Base-by-base conservation (phyloP, 2,329 filamentous ascomycete species). In the Emergomyces orientalis region DNA sequence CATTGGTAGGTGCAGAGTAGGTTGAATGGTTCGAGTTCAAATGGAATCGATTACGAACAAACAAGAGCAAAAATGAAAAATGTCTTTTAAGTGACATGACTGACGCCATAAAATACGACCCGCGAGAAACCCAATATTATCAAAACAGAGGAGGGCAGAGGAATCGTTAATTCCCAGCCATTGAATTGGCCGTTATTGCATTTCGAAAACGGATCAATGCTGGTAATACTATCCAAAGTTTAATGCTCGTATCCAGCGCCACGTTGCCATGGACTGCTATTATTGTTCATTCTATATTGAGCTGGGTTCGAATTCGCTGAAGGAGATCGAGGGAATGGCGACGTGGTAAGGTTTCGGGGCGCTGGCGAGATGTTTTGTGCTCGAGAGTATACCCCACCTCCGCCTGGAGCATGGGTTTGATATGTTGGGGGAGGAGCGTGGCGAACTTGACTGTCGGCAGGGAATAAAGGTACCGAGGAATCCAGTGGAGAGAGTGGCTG, bases 221-320 rank as follows among this genome's bases (percentile, higher is more conserved):
- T 47, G 9, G 30, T 1, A 27, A n/a, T 32, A 19, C 2, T 8
- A 6, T 14, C 25, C n/a, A 32, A 51, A 34, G 34, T 41, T 75
- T 76, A 82, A 72, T 83, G 81, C 64, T 87, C 84, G 69, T 87
- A 87, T 54, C 85, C 85, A 39, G 85, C 85, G 52, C 85, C 85
- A 71, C 85, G 76, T 74, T 87, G 84, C 85, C 85, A 87, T 61
- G 84, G 84, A 74, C 83, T 86, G 45, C 81, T 73, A 70, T 79
- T 85, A 70, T 83, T 82, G 67, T 80, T 78, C 65, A 76, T 69
- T 65, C 81, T 74, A 69, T 76, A 79, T 57, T 72, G 66, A 41
- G 69, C 63, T 27, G 66, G 66, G 59, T 69, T 70, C 9, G 70
- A 68, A 34, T 70, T 67, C 41, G 69, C 70, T 34, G 73, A 71